Evolutionary conservation across 495 filamentous ascomycete species (phyloP).

Genomic region (Xylaria longipes): DNA sequence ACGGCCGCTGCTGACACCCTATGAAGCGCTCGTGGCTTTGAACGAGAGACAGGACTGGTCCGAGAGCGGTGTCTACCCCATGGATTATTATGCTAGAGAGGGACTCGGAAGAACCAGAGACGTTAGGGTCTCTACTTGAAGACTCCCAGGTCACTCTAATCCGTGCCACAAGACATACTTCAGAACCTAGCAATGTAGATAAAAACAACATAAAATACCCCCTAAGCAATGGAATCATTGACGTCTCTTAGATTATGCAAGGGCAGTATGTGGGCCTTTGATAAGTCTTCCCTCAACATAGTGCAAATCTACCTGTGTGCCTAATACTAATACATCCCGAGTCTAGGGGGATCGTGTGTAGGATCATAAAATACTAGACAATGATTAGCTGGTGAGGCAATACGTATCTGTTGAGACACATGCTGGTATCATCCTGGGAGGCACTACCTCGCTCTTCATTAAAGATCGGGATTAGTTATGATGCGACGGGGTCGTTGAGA

Average conservation of each 20-base stretch:
- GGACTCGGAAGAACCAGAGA: constrained; percentile 80
- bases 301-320: not conserved
- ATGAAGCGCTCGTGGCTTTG: constrained; percentile 90
- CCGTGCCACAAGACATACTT: not conserved
- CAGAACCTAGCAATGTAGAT: not conserved
- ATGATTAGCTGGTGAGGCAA: no score
- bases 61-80: constrained; percentile 78
- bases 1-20: constrained; percentile 86
- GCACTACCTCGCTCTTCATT: no score
- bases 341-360: no score
- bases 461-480: no score
- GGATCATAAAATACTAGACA: no score
- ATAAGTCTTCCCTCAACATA: not conserved
- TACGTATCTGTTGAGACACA: no score
- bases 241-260: not conserved
- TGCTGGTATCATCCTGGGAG: no score
- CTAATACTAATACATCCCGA: no score
- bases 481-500: no score
- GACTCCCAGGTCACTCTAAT: not conserved
- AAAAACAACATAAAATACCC: not conserved
- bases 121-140: constrained; percentile 30
- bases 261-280: not conserved
- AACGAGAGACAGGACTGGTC: constrained; percentile 80
- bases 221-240: not conserved
- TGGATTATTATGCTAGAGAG: constrained; percentile 97